Evolutionary conservation across 345 rosid genomes (phyloP), one percentile per base, ranked within the genome.

Genomic region (Cochlearia excelsa): DNA sequence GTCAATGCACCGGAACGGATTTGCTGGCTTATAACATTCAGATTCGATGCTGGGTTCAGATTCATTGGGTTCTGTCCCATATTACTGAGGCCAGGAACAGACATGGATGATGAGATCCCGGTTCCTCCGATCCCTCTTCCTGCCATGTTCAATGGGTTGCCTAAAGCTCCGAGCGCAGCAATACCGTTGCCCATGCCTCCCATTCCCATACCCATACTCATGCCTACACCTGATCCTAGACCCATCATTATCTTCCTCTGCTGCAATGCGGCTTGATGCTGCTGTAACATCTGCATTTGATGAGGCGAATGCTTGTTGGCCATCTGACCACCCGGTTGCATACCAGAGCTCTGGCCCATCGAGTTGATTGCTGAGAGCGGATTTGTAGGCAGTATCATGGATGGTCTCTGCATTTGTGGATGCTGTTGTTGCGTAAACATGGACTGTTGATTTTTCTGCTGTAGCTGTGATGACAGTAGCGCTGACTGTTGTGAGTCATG

Each of bases 321-420:
- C 88, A 87, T 80, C 75, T 79, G 97, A 69, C 74, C 83, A 44
- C 88, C 84, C 63, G 81, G 60, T 53, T 81, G 97, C 85, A 87
- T 68, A 68, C 73, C 85, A 16, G 94, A 76, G 75, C 72, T 83
- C 72, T 79, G 93, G 53, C 81, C 82, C 34, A 83, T 74, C 26
- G 91, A 63, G 72, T 70, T 84, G 69, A 90, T 56, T 10, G 85
- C 80, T 1, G 88, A 73, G 46, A 84, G 80, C 8, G 84, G 61
- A 74, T 82, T 89, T 57, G 89, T 63, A 6, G 75, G 73, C 54
- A 82, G 82, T 77, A 72, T 72, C 85, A 82, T 78, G 6, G 77
- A 44, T 44, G 97, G 68, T 72, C 99, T 81, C 75, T 80, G 86
- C 74, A 78, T 77, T 26, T 83, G 97, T 51, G 77, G 65, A 48